Base-by-base conservation (phyloP, 2,329 filamentous ascomycete species). In the Aspergillus terreus region DNA sequence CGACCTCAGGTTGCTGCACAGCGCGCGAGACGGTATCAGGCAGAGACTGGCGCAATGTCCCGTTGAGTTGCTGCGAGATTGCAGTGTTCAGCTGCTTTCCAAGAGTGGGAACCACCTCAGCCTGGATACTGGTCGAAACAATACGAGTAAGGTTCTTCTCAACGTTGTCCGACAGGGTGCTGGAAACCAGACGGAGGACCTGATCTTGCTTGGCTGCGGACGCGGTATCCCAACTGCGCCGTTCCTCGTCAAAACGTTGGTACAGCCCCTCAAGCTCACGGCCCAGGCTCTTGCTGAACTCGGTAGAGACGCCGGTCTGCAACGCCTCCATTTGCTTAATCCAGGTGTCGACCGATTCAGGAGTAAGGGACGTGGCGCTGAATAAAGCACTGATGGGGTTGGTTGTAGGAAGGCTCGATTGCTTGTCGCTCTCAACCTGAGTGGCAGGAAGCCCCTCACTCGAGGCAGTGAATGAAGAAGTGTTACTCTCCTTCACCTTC, bases 111-210 rank as follows among this genome's bases (percentile, higher is more conserved):
- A 96, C 77, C 42, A 96, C 83, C 12, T 84, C 80, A 50, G 84
- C 80, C 55, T 89, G 82, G 58, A 96, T 89, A 68, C 88, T 87
- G 44, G 84, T 80, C 44, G 83, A 82, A 46, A 96, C 85, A 59
- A 95, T 88, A 54, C 84, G 85, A 54, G 84, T 79, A 35, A 96
- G 79, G 19, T 89, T 88, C 62, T 87, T 85, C 69, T 90, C 85
- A 21, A 89, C 82, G 51, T 88, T 88, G 54, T 86, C 84, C 10
- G 82, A 83, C 42, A 90, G 71, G 2, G 86, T 88, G 55, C 77
- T 82, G 1, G 85, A 88, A 4, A 89, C 82, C 48, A 88, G 71
- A 25, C 83, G 82, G 41, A 90, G 77, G 17, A 89, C 78, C 38
- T 85, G 82, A 59, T 88, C 84, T 63, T 88, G 85, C 64, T 85